Base-by-base conservation (phyloP, 2,329 filamentous ascomycete species). In the Apiospora hydei region DNA sequence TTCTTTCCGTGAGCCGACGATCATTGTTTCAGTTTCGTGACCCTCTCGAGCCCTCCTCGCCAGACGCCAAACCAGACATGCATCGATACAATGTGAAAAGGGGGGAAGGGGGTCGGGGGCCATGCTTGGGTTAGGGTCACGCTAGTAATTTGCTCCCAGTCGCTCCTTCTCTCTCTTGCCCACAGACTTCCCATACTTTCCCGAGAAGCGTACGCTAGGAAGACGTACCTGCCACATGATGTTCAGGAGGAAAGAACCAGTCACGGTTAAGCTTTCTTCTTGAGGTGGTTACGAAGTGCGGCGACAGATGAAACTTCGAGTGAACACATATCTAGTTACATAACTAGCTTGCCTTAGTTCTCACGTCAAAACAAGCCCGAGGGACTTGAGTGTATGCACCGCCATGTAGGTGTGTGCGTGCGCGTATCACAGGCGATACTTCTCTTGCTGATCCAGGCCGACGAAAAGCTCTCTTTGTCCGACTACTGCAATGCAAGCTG, bases 271-370 rank as follows among this genome's bases (percentile, higher is more conserved):
- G 34, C 57, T 64, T 64, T 64, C 34, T 38, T 38, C 18, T 18
- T 16, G 30, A 13, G 34, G 57, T 41, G 34, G 57, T 64, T 21
- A 24, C 21, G 4, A 41, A 38, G 30, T 38, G 24, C 10, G 21
- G 47, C 21, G 49, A 53, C n/a, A 53, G 24, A 4, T n/a, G 34
- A 64, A 13, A 64, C 34, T 64, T 64, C 57, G 38, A 64, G 57
- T 64, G 34, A 64, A 64, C 16, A 38, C 57, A 14, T 64, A n/a
- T 38, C 57, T 64, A 64, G 57, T 16, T 41, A 61, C 53, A 61
- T 61, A 21, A 38, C 26, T 61, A 64, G 57, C 57, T 8, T 38
- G 34, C 57, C 34, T 64, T 64, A 41, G 57, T 41, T 6, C 57
- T n/a, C 57, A 64, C 53, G 30, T 41, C 53, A 64, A 64, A 6